phyloP scores from a whole-genome alignment of 106 monocot genomes.

The Allium cepa region DNA sequence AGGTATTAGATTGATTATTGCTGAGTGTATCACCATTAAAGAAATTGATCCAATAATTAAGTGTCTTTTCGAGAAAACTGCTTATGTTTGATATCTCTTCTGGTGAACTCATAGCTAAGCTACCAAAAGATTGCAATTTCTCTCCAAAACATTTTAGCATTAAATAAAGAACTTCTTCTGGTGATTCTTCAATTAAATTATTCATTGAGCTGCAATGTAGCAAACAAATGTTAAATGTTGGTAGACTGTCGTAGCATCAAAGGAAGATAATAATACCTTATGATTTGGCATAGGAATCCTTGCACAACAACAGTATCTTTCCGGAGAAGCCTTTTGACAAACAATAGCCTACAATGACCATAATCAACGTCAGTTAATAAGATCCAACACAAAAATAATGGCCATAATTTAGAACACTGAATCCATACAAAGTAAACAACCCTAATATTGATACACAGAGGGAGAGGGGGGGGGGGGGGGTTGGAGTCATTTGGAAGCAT shows the following conservation, averaged over 20 bases:
- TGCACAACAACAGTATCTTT: slow-evolving; percentile 41
- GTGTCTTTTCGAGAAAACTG: slow-evolving; percentile 38
- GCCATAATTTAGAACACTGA: no score
- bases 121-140: slow-evolving; percentile 14
- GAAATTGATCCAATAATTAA: slow-evolving; percentile 41
- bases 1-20: not conserved
- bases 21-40: slow-evolving; percentile 14
- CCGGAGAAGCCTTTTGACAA: slow-evolving; percentile 47
- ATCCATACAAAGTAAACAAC: no score
- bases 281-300: slow-evolving; percentile 41
- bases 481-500: no score
- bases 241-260: not conserved
- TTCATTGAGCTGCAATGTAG: slow-evolving; percentile 44
- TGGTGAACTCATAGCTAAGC: slow-evolving; percentile 16
- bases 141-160: slow-evolving; percentile 38
- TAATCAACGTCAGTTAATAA: no score
- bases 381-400: no score
- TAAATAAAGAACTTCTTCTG: slow-evolving; percentile 45
- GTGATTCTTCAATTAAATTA: slow-evolving; percentile 47
- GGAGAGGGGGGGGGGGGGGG: no score
- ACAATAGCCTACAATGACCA: slow-evolving; percentile 45
- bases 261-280: slow-evolving; percentile 35
- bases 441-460: no score
- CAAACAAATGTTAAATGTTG: not conserved
- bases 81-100: slow-evolving; percentile 23